phyloP scores from a whole-genome alignment of 2,329 filamentous ascomycete genomes.

The Aspergillus persii region DNA sequence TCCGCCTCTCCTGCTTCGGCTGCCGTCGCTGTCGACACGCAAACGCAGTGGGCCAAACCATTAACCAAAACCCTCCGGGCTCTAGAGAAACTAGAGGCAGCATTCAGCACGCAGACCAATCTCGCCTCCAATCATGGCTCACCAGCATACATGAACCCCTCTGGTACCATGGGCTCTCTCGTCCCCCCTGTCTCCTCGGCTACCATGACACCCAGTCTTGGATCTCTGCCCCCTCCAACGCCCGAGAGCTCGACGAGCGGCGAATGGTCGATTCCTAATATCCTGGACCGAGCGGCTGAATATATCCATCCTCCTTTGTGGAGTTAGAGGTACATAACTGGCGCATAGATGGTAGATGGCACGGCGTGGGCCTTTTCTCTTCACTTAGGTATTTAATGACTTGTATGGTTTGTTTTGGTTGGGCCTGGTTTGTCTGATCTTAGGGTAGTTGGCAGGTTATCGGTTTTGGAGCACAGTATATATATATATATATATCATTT shows the following conservation, averaged over 20 bases:
- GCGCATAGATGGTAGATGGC: background rate
- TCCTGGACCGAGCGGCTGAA: constrained; percentile 47
- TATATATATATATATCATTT: too few relatives aligned
- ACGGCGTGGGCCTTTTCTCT: background rate
- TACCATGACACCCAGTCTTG: constrained; percentile 33
- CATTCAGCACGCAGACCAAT: constrained; percentile 30
- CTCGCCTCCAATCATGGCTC: constrained; percentile 7
- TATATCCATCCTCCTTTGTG: constrained; percentile 49
- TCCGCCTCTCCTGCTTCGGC: constrained; percentile 29
- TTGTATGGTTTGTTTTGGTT: background rate
- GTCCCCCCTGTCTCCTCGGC: constrained; percentile 17
- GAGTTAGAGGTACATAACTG: constrained; percentile 23
- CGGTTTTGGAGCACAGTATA: too few relatives aligned
- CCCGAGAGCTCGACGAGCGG: constrained; percentile 48
- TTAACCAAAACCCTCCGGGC: constrained; percentile 47
- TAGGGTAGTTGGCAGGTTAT: too few relatives aligned
- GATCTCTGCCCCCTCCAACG: constrained; percentile 44
- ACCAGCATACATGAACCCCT: constrained; percentile 21
- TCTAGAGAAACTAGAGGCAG: constrained; percentile 45
- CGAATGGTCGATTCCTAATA: constrained; percentile 46
- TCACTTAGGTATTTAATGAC: background rate
- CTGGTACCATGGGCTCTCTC: constrained; percentile 14
- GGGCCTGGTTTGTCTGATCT: background rate
- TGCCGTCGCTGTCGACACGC: constrained; percentile 30
- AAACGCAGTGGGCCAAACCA: constrained; percentile 47